phyloP scores from a whole-genome alignment of 331 rosid species.

The Pyrus hybrid region DNA sequence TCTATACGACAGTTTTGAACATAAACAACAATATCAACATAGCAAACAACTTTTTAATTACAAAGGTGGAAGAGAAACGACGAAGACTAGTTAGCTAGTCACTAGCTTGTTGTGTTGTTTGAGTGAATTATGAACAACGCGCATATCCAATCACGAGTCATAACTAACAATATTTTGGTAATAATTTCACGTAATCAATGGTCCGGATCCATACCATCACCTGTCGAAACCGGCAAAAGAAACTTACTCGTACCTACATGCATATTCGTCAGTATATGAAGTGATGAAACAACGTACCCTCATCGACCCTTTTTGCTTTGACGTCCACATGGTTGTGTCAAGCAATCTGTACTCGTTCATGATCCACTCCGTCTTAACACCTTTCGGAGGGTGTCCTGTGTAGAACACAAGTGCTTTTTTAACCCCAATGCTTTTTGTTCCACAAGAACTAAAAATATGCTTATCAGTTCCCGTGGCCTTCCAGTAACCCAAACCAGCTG shows the following conservation, averaged over 20 bases:
- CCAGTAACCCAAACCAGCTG: conserved; percentile 73
- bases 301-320: conserved; percentile 46
- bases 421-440: conserved; percentile 53
- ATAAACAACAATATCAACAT: neutral
- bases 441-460: conserved; percentile 52
- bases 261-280: neutral
- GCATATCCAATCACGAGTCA: too few species aligned
- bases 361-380: conserved; percentile 66
- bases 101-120: neutral
- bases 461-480: conserved; percentile 76
- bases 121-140: neutral
- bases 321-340: conserved; percentile 31
- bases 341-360: conserved; percentile 71
- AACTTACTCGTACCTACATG: neutral
- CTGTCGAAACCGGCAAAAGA: neutral
- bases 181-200: neutral
- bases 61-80: too few species aligned
- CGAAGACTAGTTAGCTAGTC: neutral
- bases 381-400: conserved; percentile 62
- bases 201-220: neutral
- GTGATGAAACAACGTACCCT: conserved; percentile 34
- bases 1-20: neutral
- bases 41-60: neutral
- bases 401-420: conserved; percentile 72
- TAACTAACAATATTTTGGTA: too few species aligned